phyloP scores from a whole-genome alignment of 1,139 yeast species.

The Pichia sp. region DNA sequence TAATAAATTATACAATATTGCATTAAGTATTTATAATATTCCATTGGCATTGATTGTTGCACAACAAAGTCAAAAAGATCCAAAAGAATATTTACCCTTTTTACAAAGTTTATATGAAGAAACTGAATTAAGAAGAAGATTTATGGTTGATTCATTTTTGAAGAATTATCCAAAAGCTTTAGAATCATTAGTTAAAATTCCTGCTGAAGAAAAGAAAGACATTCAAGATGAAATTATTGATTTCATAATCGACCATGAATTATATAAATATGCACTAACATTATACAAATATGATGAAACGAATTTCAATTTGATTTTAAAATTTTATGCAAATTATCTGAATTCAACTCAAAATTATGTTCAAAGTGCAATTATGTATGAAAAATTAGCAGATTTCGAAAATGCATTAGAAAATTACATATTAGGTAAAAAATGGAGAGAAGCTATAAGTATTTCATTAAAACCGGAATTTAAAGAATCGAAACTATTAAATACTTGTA shows the following conservation, averaged over 20 bases:
- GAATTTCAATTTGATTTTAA: constrained; percentile 51
- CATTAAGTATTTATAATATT: constrained; percentile 79
- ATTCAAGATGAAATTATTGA: constrained; percentile 57
- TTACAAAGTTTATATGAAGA: constrained; percentile 72
- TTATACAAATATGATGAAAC: constrained; percentile 54
- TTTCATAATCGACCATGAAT: constrained; percentile 66
- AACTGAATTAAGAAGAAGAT: constrained; percentile 59
- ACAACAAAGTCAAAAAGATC: constrained; percentile 96
- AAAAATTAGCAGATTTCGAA: constrained; percentile 50
- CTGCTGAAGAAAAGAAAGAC: constrained; percentile 25
- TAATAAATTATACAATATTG: constrained; percentile 68
- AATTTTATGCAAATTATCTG: constrained; percentile 57
- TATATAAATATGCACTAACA: constrained; percentile 64
- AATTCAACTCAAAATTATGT: constrained; percentile 47
- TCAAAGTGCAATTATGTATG: constrained; percentile 78
- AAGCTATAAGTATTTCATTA: constrained; percentile 62
- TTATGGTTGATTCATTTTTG: constrained; percentile 74
- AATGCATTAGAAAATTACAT: constrained; percentile 68
- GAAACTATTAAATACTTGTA: constrained; percentile 42
- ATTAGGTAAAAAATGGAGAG: constrained; percentile 74
- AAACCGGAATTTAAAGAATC: constrained; percentile 34
- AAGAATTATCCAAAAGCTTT: constrained; percentile 65
- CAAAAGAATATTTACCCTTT: constrained; percentile 92
- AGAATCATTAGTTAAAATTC: constrained; percentile 50
- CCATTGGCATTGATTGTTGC: constrained; percentile 78